Evolutionary conservation across 495 filamentous ascomycete species (phyloP).

Genomic region (Talaromyces trachyspermus): DNA sequence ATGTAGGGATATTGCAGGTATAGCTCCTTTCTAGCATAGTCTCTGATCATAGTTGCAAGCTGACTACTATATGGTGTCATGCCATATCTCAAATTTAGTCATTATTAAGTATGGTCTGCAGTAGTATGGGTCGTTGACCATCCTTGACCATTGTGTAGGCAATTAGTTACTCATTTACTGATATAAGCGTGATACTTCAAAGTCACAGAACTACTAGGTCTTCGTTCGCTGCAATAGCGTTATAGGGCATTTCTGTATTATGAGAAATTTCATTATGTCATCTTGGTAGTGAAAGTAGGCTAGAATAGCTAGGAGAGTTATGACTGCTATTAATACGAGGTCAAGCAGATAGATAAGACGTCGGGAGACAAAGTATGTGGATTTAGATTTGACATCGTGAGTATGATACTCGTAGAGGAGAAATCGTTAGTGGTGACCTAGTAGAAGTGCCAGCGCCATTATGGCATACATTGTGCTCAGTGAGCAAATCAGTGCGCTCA

Average conservation of each 20-base stretch:
- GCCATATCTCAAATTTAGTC: not conserved
- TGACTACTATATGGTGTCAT: not conserved
- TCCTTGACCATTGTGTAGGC: not conserved
- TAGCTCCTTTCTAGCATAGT: not conserved
- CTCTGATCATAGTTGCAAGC: not conserved
- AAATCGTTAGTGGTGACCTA: slow-evolving; percentile 2
- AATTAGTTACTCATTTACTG: no score
- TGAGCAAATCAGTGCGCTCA: not conserved
- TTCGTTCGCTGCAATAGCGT: no score
- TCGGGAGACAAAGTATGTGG: not conserved
- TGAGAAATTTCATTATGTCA: no score
- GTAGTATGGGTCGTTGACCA: not conserved
- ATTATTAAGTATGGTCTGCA: not conserved
- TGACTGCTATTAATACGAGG: slow-evolving; percentile 1
- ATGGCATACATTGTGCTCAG: not conserved
- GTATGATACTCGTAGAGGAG: slow-evolving; percentile 1
- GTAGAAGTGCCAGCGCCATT: slow-evolving; percentile 1
- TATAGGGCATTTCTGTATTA: no score
- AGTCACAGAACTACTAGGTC: no score
- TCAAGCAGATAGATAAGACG: slow-evolving; percentile 2
- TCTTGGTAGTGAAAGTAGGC: no score
- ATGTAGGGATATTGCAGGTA: not conserved
- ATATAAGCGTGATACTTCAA: no score
- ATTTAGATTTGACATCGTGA: not conserved
- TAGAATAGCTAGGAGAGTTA: no score